Base-by-base conservation (phyloP, 2,329 filamentous ascomycete genomes). In the Fusarium mexicanum region DNA sequence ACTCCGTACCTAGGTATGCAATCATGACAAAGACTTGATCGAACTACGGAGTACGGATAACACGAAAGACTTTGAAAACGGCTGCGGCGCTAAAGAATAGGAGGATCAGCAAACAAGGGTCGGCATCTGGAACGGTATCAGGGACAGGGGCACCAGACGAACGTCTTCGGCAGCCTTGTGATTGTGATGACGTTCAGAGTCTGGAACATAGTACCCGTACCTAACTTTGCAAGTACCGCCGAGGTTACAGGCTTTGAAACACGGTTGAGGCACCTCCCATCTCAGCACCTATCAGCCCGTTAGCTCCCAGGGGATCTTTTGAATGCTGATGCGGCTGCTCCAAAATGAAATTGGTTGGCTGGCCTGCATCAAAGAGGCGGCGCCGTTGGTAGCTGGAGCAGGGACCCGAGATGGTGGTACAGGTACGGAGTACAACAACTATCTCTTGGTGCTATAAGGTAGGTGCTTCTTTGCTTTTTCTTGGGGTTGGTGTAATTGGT, bases 71-170 rank as follows among this genome's bases (percentile, higher is more conserved):
- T 64, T 57, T 58, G 64, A 46, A 67, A 63, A 69, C 65, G 71
- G 69, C 35, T 75, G 65, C 63, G 66, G 74, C 66, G 72, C 69
- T 48, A 73, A 66, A 67, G 63, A 65, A 75, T 69, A 74, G 71
- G 71, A 76, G 73, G 73, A 77, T 77, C 68, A 67, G 46, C 71
- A 58, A 48, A 37, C 72, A 64, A 64, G 61, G 72, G 71, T 67
- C 26, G 59, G 60, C 60, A 50, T 41, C 58, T 55, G 50, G 70
- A 41, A 47, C 59, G 31, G 57, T 55, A 61, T 61, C 63, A 67
- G 62, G 66, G 66, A 38, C 48, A 60, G 44, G 51, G 64, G 40
- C 26, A 20, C 22, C 38, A 61, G 44, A 61, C 38, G 38, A 43
- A 62, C 40, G 35, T 44, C 62, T 51, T 44, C 17, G 48, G 51